phyloP scores from a whole-genome alignment of 768 basidiomycete genomes.

The Mycena pura region DNA sequence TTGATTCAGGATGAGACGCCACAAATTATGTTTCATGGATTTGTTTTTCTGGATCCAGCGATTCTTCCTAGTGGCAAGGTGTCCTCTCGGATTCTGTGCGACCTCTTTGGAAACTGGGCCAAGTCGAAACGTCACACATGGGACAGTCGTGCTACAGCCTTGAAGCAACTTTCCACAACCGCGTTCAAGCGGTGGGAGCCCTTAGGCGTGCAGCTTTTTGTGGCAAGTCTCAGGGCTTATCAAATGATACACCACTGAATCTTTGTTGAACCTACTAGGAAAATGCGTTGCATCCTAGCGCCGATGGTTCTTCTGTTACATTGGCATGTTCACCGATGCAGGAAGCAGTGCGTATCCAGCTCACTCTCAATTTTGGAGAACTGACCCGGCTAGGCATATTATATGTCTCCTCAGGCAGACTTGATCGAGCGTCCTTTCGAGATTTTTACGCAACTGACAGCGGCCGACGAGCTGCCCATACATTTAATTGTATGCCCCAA shows the following conservation, averaged over 20 bases:
- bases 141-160: background rate
- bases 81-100: background rate
- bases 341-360: background rate
- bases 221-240: background rate
- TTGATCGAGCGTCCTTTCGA: background rate
- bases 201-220: background rate
- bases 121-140: background rate
- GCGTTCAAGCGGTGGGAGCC: background rate
- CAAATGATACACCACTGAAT: no score
- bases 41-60: background rate
- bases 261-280: no score
- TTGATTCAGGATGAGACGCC: background rate
- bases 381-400: background rate
- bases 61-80: background rate
- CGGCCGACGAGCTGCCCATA: background rate
- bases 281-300: background rate
- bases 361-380: background rate
- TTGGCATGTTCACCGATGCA: background rate
- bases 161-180: background rate
- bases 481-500: background rate
- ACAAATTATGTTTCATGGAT: background rate
- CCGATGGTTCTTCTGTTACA: background rate
- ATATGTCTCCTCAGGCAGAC: background rate
- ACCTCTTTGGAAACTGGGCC: background rate
- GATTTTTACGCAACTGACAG: background rate